Evolutionary conservation across 2,329 filamentous ascomycete genomes (phyloP), one percentile per base, ranked within the genome.

Genomic region (Penicillium sp.): DNA sequence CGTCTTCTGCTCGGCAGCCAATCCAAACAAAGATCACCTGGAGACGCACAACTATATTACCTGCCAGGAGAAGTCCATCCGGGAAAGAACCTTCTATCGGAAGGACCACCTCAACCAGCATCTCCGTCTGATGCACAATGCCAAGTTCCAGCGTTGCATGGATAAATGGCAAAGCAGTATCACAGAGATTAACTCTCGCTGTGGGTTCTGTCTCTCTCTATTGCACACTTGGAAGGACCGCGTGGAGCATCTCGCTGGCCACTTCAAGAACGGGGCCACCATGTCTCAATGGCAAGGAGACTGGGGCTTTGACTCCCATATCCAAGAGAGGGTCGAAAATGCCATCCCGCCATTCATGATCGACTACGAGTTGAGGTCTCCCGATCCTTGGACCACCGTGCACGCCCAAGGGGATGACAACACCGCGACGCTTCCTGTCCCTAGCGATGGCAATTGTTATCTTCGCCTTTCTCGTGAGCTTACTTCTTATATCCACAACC

Each of bases 81-180:
- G 81, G 40, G 78, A 82, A 49, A 74, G 81, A 31, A 83, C 79
- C 0, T 84, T 83, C 62, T 83, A 81, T 59, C 72, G 81, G 24
- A 83, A 83, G 63, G 81, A 84, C 58, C 81, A 84, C 59, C 72
- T 84, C 10, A 76, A 80, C 43, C 81, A 84, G 58, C 81, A 84
- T 62, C 66, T 83, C 28, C 74, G 80, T 31, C 67, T 83, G 46
- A 81, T 83, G 73, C 81, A 84, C 59, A 74, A 75, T 52, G 78
- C 77, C 56, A 80, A 79, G 54, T 76, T 82, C 63, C 72, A 72
- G 2, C 57, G 72, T 1, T 74, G 71, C 45, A 83, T 83, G 80
- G 78, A 83, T 24, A 68, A 69, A 32, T 84, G 81, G 81, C 81
- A 80, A 60, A 77, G 77, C 25, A 75, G 76, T 43, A 77, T 76